Base-by-base conservation (phyloP, 805 yeast species). In the Candida tallmaniae region DNA sequence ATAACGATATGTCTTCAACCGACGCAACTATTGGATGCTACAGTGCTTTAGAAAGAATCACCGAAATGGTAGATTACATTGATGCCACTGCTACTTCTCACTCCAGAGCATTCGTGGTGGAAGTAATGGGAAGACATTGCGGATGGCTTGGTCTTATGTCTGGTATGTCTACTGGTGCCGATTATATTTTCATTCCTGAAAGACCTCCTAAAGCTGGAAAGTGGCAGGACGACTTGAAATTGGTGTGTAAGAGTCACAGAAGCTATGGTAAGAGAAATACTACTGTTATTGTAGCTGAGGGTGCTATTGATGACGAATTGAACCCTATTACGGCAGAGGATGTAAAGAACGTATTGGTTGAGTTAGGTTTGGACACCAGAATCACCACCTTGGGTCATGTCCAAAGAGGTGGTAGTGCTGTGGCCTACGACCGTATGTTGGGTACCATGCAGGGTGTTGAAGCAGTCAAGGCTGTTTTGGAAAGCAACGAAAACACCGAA, bases 111-210 rank as follows among this genome's bases (percentile, higher is more conserved):
- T 83, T 83, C 51, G 85, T 83, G 26, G 78, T 83, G 27, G 94
- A 83, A 62, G 94, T 83, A 13, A 83, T 83, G 94, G 94, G 94
- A 40, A 72, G 94, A 60, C 88, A 83, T 56, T 83, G 94, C 66
- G 94, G 94, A 43, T 83, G 94, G 94, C 68, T 83, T 43, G 90
- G 84, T 1, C 63, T 83, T 42, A 77, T 82, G 83, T 79, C 90
- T 12, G 94, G 93, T 44, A 69, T 83, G 40, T 74, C 87, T 10
- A 78, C 87, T 11, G 77, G 88, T 44, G 90, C 94, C 2, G 94
- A 83, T 57, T 83, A 74, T 49, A 79, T 83, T 31, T 76, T 83
- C 50, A 82, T 83, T 44, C 94, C 94, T 12, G 94, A 83, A 58
- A 74, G 76, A 47, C 90, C 93, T 5, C 79, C 88, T 6, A 65